Evolutionary conservation across 2,329 filamentous ascomycete species (phyloP).

Genomic region (Cladosporium colombiae): DNA sequence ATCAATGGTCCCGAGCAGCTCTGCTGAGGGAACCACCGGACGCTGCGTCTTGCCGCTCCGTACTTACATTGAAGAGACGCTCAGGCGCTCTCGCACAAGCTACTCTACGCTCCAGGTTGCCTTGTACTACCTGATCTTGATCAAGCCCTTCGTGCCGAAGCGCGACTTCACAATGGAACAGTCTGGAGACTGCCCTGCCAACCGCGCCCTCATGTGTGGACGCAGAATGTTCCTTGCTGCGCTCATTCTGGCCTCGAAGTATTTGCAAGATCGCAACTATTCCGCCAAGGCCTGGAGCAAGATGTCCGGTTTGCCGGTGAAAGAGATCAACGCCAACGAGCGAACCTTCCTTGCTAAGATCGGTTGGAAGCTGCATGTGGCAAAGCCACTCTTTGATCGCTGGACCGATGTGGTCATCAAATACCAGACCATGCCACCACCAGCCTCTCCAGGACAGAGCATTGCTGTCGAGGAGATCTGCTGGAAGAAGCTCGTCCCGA

Average conservation of each 20-base stretch:
- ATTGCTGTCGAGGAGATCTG: slow-evolving; percentile 23
- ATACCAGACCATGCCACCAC: slow-evolving; percentile 62
- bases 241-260: slow-evolving; percentile 94
- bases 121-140: slow-evolving; percentile 91
- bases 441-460: slow-evolving; percentile 33
- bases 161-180: slow-evolving; percentile 87
- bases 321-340: slow-evolving; percentile 97
- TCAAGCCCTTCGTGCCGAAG: slow-evolving; percentile 84
- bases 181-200: slow-evolving; percentile 67
- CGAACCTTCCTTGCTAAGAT: slow-evolving; percentile 87
- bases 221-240: slow-evolving; percentile 96
- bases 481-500: slow-evolving; percentile 55
- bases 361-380: slow-evolving; percentile 92
- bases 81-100: slow-evolving; percentile 90
- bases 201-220: slow-evolving; percentile 86
- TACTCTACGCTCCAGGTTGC: slow-evolving; percentile 97
- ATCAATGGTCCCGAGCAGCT: slow-evolving; percentile 74
- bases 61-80: slow-evolving; percentile 95
- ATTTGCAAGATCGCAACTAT: slow-evolving; percentile 96
- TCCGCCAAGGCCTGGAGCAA: slow-evolving; percentile 98
- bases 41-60: slow-evolving; percentile 84
- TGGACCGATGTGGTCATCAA: slow-evolving; percentile 93
- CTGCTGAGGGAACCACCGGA: slow-evolving; percentile 62
- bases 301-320: slow-evolving; percentile 91
- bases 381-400: slow-evolving; percentile 81